Evolutionary conservation across 2,329 filamentous ascomycete species (phyloP).

Genomic region (Fusarium odoratissimum): DNA sequence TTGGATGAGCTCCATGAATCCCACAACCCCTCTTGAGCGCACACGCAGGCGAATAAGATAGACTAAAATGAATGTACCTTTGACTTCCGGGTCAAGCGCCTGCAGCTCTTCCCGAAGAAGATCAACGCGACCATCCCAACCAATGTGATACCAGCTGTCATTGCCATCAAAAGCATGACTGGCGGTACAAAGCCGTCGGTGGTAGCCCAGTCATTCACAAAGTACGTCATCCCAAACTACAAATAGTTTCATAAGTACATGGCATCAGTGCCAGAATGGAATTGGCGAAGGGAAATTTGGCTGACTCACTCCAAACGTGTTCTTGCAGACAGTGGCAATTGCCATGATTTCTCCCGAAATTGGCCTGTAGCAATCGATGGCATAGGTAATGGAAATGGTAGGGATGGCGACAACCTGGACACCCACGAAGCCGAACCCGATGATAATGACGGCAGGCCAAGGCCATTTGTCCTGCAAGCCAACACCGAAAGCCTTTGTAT

Average conservation of each 20-base stretch:
- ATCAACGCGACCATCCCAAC: background rate
- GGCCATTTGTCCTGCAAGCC: constrained; percentile 61
- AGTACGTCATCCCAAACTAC: background rate
- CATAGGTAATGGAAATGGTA: constrained; percentile 68
- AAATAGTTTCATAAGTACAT: background rate
- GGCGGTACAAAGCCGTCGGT: background rate
- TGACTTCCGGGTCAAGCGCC: background rate
- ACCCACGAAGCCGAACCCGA: constrained; percentile 56
- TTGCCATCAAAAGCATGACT: background rate
- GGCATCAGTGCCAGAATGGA: background rate
- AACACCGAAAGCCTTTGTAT: constrained; percentile 53
- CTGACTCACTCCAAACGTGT: background rate
- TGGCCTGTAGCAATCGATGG: constrained; percentile 71
- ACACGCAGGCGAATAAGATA: too few relatives aligned
- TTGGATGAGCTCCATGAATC: too few relatives aligned
- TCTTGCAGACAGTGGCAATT: background rate
- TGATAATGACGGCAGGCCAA: constrained; percentile 60
- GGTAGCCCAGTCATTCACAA: background rate
- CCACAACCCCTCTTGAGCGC: too few relatives aligned
- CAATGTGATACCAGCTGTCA: background rate
- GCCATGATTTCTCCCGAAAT: background rate
- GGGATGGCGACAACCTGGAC: constrained; percentile 61
- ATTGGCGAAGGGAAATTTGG: background rate
- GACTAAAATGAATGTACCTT: background rate
- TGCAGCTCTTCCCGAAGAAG: background rate